Conservation (phyloP, 2,329 filamentous ascomycete species). For the Trichoderma asperellum region DNA sequence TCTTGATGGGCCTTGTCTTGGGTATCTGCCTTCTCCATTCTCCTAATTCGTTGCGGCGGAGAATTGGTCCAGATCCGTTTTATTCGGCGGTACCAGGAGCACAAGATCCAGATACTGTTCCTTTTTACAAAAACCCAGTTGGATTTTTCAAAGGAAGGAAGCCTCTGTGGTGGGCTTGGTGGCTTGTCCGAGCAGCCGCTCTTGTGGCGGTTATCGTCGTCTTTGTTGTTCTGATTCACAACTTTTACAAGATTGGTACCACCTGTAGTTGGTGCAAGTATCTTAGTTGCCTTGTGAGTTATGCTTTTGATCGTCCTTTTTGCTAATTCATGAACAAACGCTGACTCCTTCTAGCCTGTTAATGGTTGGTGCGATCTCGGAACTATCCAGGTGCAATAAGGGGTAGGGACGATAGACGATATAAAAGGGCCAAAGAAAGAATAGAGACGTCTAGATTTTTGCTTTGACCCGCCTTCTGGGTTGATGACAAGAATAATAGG, state of each 20-base stretch:
- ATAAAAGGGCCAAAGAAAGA: neutral
- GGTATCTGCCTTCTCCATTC: constrained; percentile 89
- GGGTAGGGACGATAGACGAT: neutral
- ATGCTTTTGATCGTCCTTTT: neutral
- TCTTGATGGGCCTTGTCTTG: constrained; percentile 85
- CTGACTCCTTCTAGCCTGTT: constrained; percentile 55
- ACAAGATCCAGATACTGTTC: constrained; percentile 52
- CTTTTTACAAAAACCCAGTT: constrained; percentile 64
- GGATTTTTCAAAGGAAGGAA: constrained; percentile 93
- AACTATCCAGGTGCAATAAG: constrained; percentile 36
- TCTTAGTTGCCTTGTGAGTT: constrained; percentile 85
- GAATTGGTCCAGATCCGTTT: constrained; percentile 71
- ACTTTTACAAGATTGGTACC: constrained; percentile 82
- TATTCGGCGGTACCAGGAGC: constrained; percentile 69
- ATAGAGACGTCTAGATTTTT: constrained; percentile 5
- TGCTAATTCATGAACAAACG: neutral
- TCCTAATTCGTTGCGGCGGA: constrained; percentile 75
- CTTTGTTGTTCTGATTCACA: constrained; percentile 84
- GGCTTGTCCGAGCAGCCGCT: constrained; percentile 79
- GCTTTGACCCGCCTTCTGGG: neutral
- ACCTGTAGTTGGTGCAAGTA: constrained; percentile 94
- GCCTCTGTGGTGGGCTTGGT: constrained; percentile 97
- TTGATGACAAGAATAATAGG: neutral
- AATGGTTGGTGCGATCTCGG: constrained; percentile 69
- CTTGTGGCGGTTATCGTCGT: constrained; percentile 80